Base-by-base conservation (phyloP, 192 early-diverging fungal species). In the Umbelopsis ramanniana region DNA sequence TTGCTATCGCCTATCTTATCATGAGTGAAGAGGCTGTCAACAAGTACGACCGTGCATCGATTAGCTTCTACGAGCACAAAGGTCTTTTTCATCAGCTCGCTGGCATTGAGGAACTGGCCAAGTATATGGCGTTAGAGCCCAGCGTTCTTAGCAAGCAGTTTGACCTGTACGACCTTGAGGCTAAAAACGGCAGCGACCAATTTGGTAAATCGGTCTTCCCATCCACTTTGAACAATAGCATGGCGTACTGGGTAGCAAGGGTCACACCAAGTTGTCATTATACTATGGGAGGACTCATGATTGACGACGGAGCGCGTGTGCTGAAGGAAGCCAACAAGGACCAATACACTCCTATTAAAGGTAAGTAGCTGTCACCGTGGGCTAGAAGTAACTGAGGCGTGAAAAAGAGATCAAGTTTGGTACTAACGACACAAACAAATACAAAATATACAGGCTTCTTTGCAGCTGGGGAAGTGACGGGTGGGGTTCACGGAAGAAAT, bases 401-500 rank as follows among this genome's bases (percentile, higher is more conserved):
- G 11, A 43, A 43, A 43, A 43, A 12, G 11, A 43, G 0, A 43
- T 11, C 11, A 43, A 7, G 19, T 37, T 15, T 37, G 11, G 11
- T 35, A 37, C 11, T 19, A 63, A 37, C 26, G 53, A 26, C 15
- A 69, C 74, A 15, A 70, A 76, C 66, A 75, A 72, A 12, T 46
- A 78, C 29, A 71, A 73, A 1, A 83, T 93, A 29, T 54, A 84
- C 86, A 33, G 93, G 92, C 53, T 76, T 93, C 22, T 86, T 88
- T 72, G 93, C 92, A 22, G 88, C 88, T 54, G 93, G 93, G 74
- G 93, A 94, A 76, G 88, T 94, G 43, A 89, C 91, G 22, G 93
- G 93, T 46, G 93, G 93, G 52, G 88, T 94, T 40, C 93, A 94
- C 76, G 93, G 93, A 11, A 88, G 87, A 67, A 94, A 94, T 83